A percentile compares a stretch with the other conserved stretches of the same genome.
Conservation (phyloP, 108 stramenopile genomes). For the Thalassiosira profunda region DNA sequence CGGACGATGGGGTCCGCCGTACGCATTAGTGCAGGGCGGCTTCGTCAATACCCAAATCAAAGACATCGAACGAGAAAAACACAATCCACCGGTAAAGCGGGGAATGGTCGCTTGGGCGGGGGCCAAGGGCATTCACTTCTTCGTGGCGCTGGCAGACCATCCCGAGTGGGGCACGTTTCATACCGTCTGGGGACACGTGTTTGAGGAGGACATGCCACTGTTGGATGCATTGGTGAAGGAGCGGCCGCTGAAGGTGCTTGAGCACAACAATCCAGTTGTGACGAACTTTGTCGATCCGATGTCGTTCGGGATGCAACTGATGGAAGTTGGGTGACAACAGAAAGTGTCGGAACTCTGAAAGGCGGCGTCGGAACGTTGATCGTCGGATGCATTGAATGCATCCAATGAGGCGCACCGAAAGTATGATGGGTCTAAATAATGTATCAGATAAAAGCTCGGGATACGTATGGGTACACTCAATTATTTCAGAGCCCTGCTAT, state of each 20-base stretch:
- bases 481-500: too few relatives aligned
- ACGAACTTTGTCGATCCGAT: slow-evolving; percentile 23
- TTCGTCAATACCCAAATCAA: slow-evolving; percentile 13
- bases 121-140: slow-evolving; percentile 10
- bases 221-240: slow-evolving; percentile 23
- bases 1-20: slow-evolving; percentile 39
- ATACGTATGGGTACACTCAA: too few relatives aligned
- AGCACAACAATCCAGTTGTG: slow-evolving; percentile 9
- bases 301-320: neutral
- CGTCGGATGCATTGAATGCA: too few relatives aligned
- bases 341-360: too few relatives aligned
- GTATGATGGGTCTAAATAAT: too few relatives aligned
- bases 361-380: too few relatives aligned
- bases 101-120: slow-evolving; percentile 19
- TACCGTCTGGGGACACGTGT: slow-evolving; percentile 21
- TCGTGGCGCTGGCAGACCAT: slow-evolving; percentile 30
- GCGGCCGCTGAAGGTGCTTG: slow-evolving; percentile 4
- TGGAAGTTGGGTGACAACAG: too few relatives aligned
- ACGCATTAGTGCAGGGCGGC: slow-evolving; percentile 30
- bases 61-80: slow-evolving; percentile 1
- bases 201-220: slow-evolving; percentile 8
- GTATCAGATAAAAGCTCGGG: too few relatives aligned
- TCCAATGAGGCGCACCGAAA: too few relatives aligned
- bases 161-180: slow-evolving; percentile 31
- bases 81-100: slow-evolving; percentile 1